Evolutionary conservation across 805 yeast genomes (phyloP).

Genomic region (Starmerella scarabaei): DNA sequence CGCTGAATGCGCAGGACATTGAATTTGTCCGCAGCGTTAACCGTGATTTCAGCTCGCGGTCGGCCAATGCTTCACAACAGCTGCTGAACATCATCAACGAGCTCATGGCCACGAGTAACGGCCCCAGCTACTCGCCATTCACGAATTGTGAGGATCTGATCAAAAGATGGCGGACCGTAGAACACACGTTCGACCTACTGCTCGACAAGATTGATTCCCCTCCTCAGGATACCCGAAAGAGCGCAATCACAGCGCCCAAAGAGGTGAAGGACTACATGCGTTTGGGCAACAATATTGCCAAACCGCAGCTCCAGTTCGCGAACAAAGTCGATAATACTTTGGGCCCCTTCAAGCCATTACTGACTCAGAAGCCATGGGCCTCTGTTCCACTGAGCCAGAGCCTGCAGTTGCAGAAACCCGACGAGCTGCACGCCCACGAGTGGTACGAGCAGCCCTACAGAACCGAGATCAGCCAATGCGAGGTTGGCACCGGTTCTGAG

Average conservation of each 20-base stretch:
- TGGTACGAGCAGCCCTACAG: constrained; percentile 74
- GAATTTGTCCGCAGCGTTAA: constrained; percentile 59
- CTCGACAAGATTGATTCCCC: constrained; percentile 57
- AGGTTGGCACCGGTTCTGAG: constrained; percentile 31
- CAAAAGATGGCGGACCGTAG: constrained; percentile 48
- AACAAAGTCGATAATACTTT: constrained; percentile 55
- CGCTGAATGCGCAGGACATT: constrained; percentile 69
- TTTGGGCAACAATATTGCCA: constrained; percentile 23
- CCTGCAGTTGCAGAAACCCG: constrained; percentile 28
- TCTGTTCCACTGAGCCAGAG: constrained; percentile 41
- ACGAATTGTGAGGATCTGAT: constrained; percentile 34
- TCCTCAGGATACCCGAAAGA: background rate
- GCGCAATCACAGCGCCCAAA: background rate
- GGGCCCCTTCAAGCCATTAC: constrained; percentile 64
- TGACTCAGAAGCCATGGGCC: constrained; percentile 62
- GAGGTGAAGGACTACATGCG: constrained; percentile 7
- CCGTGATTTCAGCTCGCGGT: constrained; percentile 31
- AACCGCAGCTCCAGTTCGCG: constrained; percentile 33
- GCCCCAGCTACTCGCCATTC: constrained; percentile 21
- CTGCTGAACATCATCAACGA: constrained; percentile 24
- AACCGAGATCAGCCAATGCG: constrained; percentile 54
- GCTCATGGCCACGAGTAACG: constrained; percentile 18
- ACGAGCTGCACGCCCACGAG: constrained; percentile 32
- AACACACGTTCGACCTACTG: constrained; percentile 50
- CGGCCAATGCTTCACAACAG: constrained; percentile 27